Conservation (phyloP, 768 basidiomycete genomes). For the Fomitopsis pulvina region DNA sequence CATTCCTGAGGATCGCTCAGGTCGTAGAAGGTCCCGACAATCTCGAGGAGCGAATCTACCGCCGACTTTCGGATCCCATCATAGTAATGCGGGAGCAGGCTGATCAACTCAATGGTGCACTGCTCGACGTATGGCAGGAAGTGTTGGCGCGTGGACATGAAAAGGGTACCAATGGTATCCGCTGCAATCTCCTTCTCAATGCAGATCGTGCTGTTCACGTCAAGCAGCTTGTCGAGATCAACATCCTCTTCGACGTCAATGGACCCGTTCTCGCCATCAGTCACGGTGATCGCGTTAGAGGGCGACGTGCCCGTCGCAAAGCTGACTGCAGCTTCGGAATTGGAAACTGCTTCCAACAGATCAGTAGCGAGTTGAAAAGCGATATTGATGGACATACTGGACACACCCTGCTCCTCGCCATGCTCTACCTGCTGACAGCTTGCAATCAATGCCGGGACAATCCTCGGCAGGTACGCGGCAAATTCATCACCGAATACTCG, state of each 20-base stretch:
- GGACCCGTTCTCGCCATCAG: constrained; percentile 52
- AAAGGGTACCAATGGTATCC: constrained; percentile 90
- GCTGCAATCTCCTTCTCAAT: constrained; percentile 99
- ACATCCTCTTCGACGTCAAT: constrained; percentile 68
- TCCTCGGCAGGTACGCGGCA: constrained; percentile 75
- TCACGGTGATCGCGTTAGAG: constrained; percentile 58
- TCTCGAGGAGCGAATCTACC: constrained; percentile 80
- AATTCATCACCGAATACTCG: constrained; percentile 94
- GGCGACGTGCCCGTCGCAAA: constrained; percentile 74
- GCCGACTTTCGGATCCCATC: constrained; percentile 96
- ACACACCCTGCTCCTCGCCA: constrained; percentile 44
- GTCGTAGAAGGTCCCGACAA: constrained; percentile 88
- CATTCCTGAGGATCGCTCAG: constrained; percentile 79
- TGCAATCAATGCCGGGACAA: constrained; percentile 78
- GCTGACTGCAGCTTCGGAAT: constrained; percentile 47
- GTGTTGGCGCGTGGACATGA: constrained; percentile 69
- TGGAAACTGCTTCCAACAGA: constrained; percentile 33
- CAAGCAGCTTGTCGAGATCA: constrained; percentile 81
- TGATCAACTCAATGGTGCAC: constrained; percentile 71
- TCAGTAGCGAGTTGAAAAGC: neutral
- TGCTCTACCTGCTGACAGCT: constrained; percentile 83
- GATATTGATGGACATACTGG: constrained; percentile 32
- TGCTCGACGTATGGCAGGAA: constrained; percentile 91
- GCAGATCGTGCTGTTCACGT: constrained; percentile 92
- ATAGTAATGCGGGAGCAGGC: constrained; percentile 85